These are phyloP conservation scores for Penicillium psychrosexuale DNA, from an alignment of 2,329 filamentous ascomycete genomes.

Conservation along the genomic window DNA sequence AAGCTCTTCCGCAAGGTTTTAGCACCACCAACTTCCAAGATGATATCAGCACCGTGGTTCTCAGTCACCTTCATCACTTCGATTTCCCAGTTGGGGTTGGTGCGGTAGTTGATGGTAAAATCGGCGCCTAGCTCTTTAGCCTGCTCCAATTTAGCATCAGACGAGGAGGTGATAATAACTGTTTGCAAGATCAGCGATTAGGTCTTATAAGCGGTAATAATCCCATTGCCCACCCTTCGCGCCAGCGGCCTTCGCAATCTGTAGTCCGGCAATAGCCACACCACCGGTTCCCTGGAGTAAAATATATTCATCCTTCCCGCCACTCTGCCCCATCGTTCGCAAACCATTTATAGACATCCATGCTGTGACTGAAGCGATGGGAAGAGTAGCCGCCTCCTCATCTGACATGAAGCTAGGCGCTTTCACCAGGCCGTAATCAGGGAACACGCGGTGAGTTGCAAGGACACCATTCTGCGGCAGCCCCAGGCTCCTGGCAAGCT, in stretches of 20 bases:
- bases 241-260: constrained; percentile 50
- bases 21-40: constrained; percentile 53
- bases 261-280: constrained; percentile 46
- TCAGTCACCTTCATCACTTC: constrained; percentile 47
- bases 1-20: constrained; percentile 51
- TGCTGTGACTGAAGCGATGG: constrained; percentile 50
- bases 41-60: constrained; percentile 50
- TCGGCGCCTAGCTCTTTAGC: constrained; percentile 52
- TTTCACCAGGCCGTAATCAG: constrained; percentile 40
- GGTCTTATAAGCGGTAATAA: neutral
- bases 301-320: constrained; percentile 48
- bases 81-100: constrained; percentile 44
- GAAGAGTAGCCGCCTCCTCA: constrained; percentile 42
- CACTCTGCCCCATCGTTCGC: constrained; percentile 42
- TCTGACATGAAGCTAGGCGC: constrained; percentile 39
- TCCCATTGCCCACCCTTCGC: constrained; percentile 33
- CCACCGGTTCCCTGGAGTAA: constrained; percentile 55
- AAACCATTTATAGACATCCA: constrained; percentile 51
- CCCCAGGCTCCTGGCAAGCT: constrained; percentile 59
- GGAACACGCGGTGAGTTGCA: constrained; percentile 44
- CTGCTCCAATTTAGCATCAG: constrained; percentile 49
- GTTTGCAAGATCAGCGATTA: constrained; percentile 22
- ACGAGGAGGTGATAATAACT: constrained; percentile 52
- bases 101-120: constrained; percentile 51
- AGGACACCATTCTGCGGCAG: constrained; percentile 53